A percentile compares a stretch with the other conserved stretches of the same genome.
These are phyloP conservation scores for Mucor racemosus DNA, from an alignment of 371 early-diverging fungal species.

Conservation along the genomic window DNA sequence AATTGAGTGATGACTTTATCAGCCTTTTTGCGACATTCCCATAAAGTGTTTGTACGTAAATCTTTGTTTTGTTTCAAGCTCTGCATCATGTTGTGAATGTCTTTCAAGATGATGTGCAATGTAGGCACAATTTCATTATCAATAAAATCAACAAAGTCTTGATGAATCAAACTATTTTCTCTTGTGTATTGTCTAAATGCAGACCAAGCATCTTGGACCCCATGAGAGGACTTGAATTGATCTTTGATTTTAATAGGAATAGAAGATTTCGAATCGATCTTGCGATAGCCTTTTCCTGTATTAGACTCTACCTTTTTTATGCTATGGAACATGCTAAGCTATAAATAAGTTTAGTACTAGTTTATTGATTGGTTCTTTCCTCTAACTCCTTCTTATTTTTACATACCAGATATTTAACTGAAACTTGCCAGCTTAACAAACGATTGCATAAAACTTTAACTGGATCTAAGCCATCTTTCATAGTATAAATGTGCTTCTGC, in stretches of 20 bases:
- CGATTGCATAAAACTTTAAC: conserved; percentile 24
- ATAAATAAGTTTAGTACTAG: not conserved
- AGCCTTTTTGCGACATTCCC: conserved; percentile 25
- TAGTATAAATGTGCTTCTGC: conserved; percentile 29
- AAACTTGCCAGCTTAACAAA: conserved; percentile 20
- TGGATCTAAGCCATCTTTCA: conserved; percentile 32
- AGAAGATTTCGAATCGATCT: conserved; percentile 24
- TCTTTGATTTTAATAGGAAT: conserved; percentile 23
- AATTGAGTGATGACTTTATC: conserved; percentile 25
- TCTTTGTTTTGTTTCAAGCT: conserved; percentile 17
- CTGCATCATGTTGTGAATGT: conserved; percentile 21
- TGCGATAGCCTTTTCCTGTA: conserved; percentile 26
- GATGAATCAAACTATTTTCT: conserved; percentile 31
- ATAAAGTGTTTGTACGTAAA: conserved; percentile 14
- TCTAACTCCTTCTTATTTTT: not conserved
- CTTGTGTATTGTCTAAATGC: conserved; percentile 29
- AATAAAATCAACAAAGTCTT: conserved; percentile 34
- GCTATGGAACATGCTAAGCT: conserved; percentile 29
- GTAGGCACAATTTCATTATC: conserved; percentile 27
- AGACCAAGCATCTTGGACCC: conserved; percentile 33
- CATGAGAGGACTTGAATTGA: conserved; percentile 31
- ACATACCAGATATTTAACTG: conserved; percentile 31
- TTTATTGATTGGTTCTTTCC: not conserved
- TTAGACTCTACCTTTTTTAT: conserved; percentile 27
- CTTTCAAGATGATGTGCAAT: conserved; percentile 22